Evolutionary conservation across 1,284 basidiomycete genomes (phyloP).

Genomic region (Lentinula novae-zelandiae): DNA sequence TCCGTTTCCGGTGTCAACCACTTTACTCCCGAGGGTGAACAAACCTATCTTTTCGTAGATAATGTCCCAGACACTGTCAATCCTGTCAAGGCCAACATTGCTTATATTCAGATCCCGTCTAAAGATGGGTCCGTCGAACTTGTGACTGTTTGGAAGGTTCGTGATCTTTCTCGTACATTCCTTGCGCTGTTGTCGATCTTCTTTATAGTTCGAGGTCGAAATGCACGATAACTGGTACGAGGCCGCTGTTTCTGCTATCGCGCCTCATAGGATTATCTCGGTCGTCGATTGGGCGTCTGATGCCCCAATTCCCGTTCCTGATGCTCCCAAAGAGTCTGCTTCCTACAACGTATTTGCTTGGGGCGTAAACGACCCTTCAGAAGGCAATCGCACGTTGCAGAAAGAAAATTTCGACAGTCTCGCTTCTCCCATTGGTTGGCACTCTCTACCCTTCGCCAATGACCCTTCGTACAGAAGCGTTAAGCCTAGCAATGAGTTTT

Average conservation of each 20-base stretch:
- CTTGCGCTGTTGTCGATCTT: conserved; percentile 9
- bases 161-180: conserved; percentile 15
- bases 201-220: conserved; percentile 71
- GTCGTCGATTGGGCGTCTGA: conserved; percentile 85
- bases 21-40: conserved; percentile 43
- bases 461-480: conserved; percentile 43
- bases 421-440: conserved; percentile 90
- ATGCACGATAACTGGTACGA: conserved; percentile 88
- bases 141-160: conserved; percentile 69
- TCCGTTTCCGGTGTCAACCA: conserved; percentile 42
- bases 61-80: conserved; percentile 70
- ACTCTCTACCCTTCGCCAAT: conserved; percentile 58
- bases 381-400: conserved; percentile 51
- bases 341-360: conserved; percentile 71
- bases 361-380: conserved; percentile 72
- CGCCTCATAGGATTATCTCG: conserved; percentile 69
- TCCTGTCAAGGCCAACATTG: conserved; percentile 69
- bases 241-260: conserved; percentile 57
- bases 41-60: conserved; percentile 38
- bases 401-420: conserved; percentile 66
- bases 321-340: conserved; percentile 34
- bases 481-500: conserved; percentile 33
- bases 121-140: conserved; percentile 50
- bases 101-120: conserved; percentile 69
- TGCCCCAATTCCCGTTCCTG: conserved; percentile 45